Percentiles rank a stretch among this genome's conserved stretches.
phyloP scores from a whole-genome alignment of 331 rosid genomes.

The Phaseolus coccineus region DNA sequence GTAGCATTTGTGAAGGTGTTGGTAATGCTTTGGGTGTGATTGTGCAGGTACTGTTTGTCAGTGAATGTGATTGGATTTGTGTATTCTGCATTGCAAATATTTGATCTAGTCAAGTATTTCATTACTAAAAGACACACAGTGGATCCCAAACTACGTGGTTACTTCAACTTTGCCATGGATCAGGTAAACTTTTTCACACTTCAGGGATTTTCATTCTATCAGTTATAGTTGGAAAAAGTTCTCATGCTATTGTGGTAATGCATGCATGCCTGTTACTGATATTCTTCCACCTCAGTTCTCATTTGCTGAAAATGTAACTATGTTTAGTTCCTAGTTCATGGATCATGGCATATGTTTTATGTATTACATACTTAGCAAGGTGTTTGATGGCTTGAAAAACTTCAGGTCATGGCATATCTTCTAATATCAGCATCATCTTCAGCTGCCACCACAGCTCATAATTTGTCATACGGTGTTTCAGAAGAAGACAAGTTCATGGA shows the following conservation, averaged over 20 bases:
- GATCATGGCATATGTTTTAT: too few species aligned
- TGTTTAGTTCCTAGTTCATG: not conserved
- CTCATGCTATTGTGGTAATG: not conserved
- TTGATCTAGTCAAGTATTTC: conserved; percentile 56
- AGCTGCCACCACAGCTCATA: conserved; percentile 60
- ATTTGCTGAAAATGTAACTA: not conserved
- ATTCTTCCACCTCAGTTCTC: not conserved
- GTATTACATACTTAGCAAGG: too few species aligned
- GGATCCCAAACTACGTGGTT: conserved; percentile 49
- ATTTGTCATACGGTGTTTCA: conserved; percentile 50
- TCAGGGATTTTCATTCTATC: not conserved
- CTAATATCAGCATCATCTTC: conserved; percentile 81
- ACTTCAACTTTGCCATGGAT: conserved; percentile 72
- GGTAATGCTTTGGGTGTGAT: not conserved
- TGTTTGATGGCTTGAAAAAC: too few species aligned
- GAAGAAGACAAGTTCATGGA: conserved; percentile 54
- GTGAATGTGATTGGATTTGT: conserved; percentile 72
- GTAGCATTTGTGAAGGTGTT: not conserved
- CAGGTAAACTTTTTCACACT: conserved; percentile 61
- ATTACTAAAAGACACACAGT: conserved; percentile 55
- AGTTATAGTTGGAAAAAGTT: not conserved
- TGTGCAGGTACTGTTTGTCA: conserved; percentile 65
- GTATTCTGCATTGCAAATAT: conserved; percentile 69
- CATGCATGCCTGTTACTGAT: not conserved
- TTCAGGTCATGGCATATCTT: conserved; percentile 73